phyloP scores from a whole-genome alignment of 139 green algal species.

The Coelastrella sp. region DNA sequence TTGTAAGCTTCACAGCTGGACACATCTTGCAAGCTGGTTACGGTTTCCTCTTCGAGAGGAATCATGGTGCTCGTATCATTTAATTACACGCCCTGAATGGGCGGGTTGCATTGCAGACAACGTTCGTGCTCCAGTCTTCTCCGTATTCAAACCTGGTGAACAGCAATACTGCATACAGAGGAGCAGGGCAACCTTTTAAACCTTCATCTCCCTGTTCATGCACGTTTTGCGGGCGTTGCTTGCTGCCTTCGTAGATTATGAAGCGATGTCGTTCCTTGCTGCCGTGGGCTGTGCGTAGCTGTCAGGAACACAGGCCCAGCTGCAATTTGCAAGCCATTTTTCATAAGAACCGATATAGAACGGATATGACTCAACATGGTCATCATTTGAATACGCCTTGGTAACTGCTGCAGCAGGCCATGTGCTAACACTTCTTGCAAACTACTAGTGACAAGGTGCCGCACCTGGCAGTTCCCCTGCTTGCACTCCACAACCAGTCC shows the following conservation, averaged over 20 bases:
- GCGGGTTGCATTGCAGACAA: too few species aligned
- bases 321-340: neutral
- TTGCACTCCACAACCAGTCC: too few species aligned
- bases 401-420: too few species aligned
- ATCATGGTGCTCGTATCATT: neutral
- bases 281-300: neutral
- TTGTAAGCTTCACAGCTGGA: constrained; percentile 40
- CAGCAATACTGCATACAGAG: neutral
- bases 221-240: too few species aligned
- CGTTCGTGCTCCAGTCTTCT: too few species aligned
- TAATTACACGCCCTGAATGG: neutral
- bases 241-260: too few species aligned
- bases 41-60: constrained; percentile 3
- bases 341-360: neutral
- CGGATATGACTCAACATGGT: too few species aligned
- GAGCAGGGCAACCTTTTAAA: neutral
- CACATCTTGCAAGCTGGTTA: constrained; percentile 36
- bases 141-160: neutral
- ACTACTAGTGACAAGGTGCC: too few species aligned
- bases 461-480: too few species aligned
- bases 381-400: too few species aligned
- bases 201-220: too few species aligned
- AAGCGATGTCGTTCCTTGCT: neutral
- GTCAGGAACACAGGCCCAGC: neutral
- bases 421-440: too few species aligned